A percentile compares a stretch with the other conserved stretches of the same genome.
Evolutionary conservation across 257 asterid genomes (phyloP).

Genomic region (Nicotiana undulata): DNA sequence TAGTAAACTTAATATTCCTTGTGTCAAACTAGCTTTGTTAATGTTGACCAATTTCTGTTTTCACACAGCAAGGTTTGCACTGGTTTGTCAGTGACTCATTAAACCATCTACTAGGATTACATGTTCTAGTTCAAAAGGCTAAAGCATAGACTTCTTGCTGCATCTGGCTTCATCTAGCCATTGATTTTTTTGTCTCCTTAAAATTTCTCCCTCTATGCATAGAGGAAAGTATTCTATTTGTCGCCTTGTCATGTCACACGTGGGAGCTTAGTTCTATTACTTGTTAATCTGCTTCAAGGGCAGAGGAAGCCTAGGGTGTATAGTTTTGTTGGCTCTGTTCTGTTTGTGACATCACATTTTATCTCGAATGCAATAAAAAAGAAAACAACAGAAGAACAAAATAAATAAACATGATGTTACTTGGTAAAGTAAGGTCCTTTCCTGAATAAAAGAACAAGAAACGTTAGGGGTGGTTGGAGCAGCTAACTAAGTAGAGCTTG

Average conservation of each 20-base stretch:
- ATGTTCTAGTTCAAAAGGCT: neutral
- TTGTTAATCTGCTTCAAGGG: neutral
- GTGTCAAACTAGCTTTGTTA: neutral
- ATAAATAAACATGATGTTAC: neutral
- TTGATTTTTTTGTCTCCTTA: neutral
- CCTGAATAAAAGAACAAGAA: neutral
- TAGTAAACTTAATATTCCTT: neutral
- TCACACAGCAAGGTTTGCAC: neutral
- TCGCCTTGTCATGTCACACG: neutral
- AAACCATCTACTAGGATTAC: neutral
- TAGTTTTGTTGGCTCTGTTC: neutral
- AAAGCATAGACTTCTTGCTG: neutral
- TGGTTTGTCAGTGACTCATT: neutral
- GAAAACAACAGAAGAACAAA: neutral
- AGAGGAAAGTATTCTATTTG: neutral
- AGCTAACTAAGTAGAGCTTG: neutral
- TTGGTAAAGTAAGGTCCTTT: neutral
- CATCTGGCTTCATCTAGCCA: neutral
- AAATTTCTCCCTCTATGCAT: neutral
- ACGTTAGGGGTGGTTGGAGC: neutral
- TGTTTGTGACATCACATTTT: neutral
- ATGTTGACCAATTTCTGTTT: neutral
- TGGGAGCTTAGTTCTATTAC: slow-evolving; percentile 1
- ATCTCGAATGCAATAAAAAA: neutral
- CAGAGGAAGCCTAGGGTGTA: neutral